Conservation (phyloP, 2,329 filamentous ascomycete genomes). For the Fusarium musae region DNA sequence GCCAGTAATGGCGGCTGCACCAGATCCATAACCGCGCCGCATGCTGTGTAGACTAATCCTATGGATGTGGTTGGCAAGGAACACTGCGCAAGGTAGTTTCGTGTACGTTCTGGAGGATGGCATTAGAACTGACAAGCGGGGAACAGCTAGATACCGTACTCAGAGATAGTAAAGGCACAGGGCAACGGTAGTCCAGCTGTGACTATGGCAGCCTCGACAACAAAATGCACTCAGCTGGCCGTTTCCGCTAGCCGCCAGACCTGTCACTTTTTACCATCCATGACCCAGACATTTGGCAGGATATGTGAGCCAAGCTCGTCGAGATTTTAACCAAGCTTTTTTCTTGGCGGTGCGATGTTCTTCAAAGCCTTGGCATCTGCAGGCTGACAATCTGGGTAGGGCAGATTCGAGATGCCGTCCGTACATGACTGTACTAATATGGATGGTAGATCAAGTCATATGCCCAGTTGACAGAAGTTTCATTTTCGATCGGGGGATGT, state of each 20-base stretch:
- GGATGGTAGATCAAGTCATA: background rate
- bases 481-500: background rate
- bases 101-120: background rate
- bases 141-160: background rate
- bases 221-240: conserved; percentile 7
- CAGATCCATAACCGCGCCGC: conserved; percentile 22
- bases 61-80: conserved; percentile 11
- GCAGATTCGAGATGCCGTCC: conserved; percentile 22
- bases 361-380: conserved; percentile 42
- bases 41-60: conserved; percentile 1
- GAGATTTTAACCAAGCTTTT: conserved; percentile 46
- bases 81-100: background rate
- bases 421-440: background rate
- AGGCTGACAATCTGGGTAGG: conserved; percentile 27
- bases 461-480: background rate
- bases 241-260: conserved; percentile 11
- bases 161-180: background rate
- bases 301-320: conserved; percentile 40
- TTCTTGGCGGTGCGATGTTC: conserved; percentile 44
- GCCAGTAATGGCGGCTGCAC: conserved; percentile 22
- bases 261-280: conserved; percentile 13
- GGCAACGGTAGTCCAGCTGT: background rate
- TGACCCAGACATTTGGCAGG: conserved; percentile 20
- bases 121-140: background rate
- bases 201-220: background rate